Base-by-base conservation (phyloP, 2,329 filamentous ascomycete genomes). In the Sporothrix pallida region DNA sequence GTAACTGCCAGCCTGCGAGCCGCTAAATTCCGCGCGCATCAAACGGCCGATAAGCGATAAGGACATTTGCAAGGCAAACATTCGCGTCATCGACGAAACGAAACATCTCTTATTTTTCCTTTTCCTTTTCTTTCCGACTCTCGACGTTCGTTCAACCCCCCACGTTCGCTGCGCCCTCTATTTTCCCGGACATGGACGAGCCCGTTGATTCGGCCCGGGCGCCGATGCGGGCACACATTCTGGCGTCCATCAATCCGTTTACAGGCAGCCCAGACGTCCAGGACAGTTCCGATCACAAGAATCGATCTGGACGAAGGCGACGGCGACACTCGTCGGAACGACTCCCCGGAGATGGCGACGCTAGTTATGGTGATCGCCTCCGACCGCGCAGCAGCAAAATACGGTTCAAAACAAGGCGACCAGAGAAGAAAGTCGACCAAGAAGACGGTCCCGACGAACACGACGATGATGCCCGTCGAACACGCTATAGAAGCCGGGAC, bases 191-290 rank as follows among this genome's bases (percentile, higher is more conserved):
- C 46, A 75, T 75, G 68, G 73, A 67, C 31, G 17, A 42, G 6
- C 50, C 23, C 6, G 71, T 72, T 15, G 73, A 73, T 56, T 31
- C 48, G 3, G 50, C 13, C 23, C 72, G 76, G 13, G 79, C 79
- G 65, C 79, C 80, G n/a, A 77, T 79, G 65, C 79, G 86, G 78
- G 83, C 84, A n/a, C 84, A 84, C 62, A 86, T 87, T 23, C 80
- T 87, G 20, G 84, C 84, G 7, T 87, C 85, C 7, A 84, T 86
- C 77, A 86, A 86, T 75, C 83, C 80, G 6, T 80, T 81, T 4
- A 71, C 73, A 9, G 70, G 60, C 31, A 13, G 63, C 62, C 17
- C 63, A 67, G 62, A 62, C 65, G 62, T 60, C 23, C 63, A 54
- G 48, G 62, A 20, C 48, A 44, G 48, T 44, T 54, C 60, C 26